Base-by-base conservation (phyloP, 2,329 filamentous ascomycete genomes). In the Colletotrichum eleusines region DNA sequence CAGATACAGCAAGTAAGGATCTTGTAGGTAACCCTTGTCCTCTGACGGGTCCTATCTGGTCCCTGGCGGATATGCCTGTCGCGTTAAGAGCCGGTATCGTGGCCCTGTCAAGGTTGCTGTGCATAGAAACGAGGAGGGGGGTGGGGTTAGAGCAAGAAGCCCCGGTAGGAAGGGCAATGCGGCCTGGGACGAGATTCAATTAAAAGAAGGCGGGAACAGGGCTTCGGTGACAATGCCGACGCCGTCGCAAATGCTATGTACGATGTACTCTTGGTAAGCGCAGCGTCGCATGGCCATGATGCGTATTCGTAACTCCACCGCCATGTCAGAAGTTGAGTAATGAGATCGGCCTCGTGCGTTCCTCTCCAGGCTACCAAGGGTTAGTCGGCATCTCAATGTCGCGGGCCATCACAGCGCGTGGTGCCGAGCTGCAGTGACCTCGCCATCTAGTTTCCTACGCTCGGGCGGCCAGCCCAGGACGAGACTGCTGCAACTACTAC, bases 271-370 rank as follows among this genome's bases (percentile, higher is more conserved):
- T n/a, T 12, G 18, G 18, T 42, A 38, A 38, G 12, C n/a, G 58
- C 48, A 38, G 23, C 40, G 42, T 50, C 68, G 59, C 69, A 55
- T 46, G 48, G 38, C 53, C 44, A 53, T 54, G 53, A 59, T 44
- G 50, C 69, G 46, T 46, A 59, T 44, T 44, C 69, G 46, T 46
- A 46, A 35, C 59, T 40, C 64, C 64, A 71, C 69, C 54, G 63
- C 58, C 55, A 63, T 62, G 63, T 57, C 57, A 63, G 61, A 44
- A 42, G 28, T 58, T 63, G 42, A 54, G 63, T 46, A 63, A 68
- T 67, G 68, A 68, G 68, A 71, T 69, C 64, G 46, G 44, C 65
- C 51, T 46, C 23, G 44, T 35, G 57, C 58, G 31, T 53, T 68
- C 51, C 46, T 63, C 57, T 26, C 53, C 33, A 18, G 44, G 35